phyloP scores from a whole-genome alignment of 768 basidiomycete genomes.

The Termitomyces sp. region DNA sequence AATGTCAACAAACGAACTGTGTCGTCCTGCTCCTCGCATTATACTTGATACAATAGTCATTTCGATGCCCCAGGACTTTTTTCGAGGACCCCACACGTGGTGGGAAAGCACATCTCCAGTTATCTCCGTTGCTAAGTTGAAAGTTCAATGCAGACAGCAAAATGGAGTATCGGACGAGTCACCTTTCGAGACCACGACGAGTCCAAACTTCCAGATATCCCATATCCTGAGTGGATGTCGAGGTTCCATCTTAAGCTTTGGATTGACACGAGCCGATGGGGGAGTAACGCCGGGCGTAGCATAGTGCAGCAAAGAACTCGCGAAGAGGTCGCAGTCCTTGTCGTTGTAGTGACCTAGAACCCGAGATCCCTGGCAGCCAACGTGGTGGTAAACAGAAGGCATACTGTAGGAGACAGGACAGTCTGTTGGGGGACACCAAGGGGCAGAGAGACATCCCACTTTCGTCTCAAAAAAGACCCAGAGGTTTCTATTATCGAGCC shows the following conservation, averaged over 20 bases:
- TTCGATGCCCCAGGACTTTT: conserved; percentile 89
- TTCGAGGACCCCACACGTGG: conserved; percentile 80
- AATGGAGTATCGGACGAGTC: background rate
- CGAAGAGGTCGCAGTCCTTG: conserved; percentile 17
- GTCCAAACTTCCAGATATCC: conserved; percentile 68
- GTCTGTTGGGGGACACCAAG: background rate
- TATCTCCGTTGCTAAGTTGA: conserved; percentile 33
- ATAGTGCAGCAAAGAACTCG: conserved; percentile 44
- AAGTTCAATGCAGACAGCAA: background rate
- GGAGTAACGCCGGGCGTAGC: conserved; percentile 64
- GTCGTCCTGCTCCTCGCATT: conserved; percentile 77
- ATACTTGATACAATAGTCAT: conserved; percentile 87
- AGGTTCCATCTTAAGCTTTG: conserved; percentile 55
- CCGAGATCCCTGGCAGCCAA: conserved; percentile 7
- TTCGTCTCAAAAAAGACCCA: background rate
- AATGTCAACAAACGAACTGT: conserved; percentile 81
- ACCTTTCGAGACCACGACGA: conserved; percentile 68
- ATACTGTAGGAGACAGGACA: conserved; percentile 1
- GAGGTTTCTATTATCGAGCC: background rate
- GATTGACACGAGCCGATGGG: conserved; percentile 68
- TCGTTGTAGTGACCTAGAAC: conserved; percentile 7
- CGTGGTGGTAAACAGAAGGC: conserved; percentile 16
- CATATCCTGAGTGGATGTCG: conserved; percentile 53
- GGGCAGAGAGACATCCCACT: conserved; percentile 8
- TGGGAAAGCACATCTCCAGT: conserved; percentile 71